These are phyloP conservation scores for Acmispon strigosus DNA, from an alignment of 306 rosid species.

Conservation along the genomic window DNA sequence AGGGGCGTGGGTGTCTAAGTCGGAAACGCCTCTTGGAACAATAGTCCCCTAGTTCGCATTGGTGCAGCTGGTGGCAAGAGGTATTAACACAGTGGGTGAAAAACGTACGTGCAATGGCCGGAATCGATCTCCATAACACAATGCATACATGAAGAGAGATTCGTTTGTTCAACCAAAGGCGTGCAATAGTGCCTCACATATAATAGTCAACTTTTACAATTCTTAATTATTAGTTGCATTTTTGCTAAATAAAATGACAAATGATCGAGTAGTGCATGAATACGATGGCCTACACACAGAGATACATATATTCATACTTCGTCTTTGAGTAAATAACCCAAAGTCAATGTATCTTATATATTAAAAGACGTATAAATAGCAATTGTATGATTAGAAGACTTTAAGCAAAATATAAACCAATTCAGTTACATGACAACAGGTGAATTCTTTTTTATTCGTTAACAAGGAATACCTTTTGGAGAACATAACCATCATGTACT, in stretches of 20 bases:
- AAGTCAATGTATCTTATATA: background rate
- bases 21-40: no score
- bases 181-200: background rate
- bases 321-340: background rate
- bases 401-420: background rate
- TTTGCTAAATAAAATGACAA: background rate
- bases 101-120: no score
- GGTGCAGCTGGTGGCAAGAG: no score
- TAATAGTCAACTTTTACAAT: background rate
- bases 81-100: no score
- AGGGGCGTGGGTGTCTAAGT: no score
- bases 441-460: background rate
- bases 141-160: background rate
- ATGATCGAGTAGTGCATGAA: background rate
- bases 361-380: background rate
- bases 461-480: conserved; percentile 68
- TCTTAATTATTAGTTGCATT: background rate
- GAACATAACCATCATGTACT: conserved; percentile 96
- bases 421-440: background rate
- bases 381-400: background rate
- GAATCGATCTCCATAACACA: no score
- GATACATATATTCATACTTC: background rate
- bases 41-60: no score
- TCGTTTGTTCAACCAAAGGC: background rate
- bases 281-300: background rate